phyloP scores from a whole-genome alignment of 2,329 filamentous ascomycete genomes.

The Botrytis squamosa region DNA sequence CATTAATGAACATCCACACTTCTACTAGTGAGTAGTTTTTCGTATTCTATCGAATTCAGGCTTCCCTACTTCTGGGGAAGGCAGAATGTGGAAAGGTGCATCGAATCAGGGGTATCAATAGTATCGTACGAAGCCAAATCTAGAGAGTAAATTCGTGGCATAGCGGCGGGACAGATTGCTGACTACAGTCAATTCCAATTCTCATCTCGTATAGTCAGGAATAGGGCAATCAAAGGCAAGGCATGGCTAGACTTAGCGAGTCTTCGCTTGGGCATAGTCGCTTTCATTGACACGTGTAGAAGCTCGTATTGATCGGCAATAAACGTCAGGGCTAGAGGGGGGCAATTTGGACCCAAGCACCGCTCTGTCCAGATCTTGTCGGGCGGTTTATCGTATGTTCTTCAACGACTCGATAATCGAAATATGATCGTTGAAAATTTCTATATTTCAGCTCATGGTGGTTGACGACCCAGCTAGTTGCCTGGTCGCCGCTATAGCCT shows the following conservation, averaged over 20 bases:
- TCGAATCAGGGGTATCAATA: not conserved
- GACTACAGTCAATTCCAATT: not conserved
- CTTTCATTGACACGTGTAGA: not conserved
- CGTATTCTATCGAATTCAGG: not conserved
- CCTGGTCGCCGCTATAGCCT: not conserved
- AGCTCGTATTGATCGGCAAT: not conserved
- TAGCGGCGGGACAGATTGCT: not conserved
- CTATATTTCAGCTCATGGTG: not conserved
- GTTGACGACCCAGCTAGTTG: not conserved
- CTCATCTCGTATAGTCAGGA: constrained; percentile 1
- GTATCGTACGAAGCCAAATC: not conserved
- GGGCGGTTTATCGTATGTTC: not conserved
- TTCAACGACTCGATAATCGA: not conserved
- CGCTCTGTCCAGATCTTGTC: not conserved
- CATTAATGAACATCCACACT: not conserved
- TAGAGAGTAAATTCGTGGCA: not conserved
- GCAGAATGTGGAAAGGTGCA: too few species aligned
- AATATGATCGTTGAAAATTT: not conserved
- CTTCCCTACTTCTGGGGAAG: not conserved
- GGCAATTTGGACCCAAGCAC: not conserved
- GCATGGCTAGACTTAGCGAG: not conserved
- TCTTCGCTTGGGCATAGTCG: not conserved
- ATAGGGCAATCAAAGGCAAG: not conserved
- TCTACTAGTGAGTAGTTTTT: not conserved
- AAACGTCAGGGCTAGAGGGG: not conserved